Conservation (phyloP, 2,329 filamentous ascomycete genomes). For the Gliomastix tumulicola region DNA sequence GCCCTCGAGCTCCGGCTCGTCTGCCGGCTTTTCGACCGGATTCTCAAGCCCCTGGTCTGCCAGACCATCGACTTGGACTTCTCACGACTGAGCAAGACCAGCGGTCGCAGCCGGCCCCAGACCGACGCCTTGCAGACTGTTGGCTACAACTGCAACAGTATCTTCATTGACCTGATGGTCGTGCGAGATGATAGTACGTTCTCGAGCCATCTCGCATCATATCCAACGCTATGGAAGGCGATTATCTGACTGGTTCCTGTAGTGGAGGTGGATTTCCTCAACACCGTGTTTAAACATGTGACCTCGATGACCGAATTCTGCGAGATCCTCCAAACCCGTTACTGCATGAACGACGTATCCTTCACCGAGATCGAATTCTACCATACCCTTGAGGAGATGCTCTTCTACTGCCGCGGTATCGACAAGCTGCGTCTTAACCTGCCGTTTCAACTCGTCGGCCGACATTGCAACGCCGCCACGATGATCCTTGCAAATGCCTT, state of each 20-base stretch:
- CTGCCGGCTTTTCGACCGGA: conserved; percentile 38
- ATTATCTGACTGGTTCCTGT: too few species aligned
- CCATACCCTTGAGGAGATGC: conserved; percentile 28
- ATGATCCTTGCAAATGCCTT: conserved; percentile 46
- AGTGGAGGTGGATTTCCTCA: conserved; percentile 43
- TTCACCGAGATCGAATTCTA: conserved; percentile 44
- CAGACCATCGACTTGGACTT: conserved; percentile 43
- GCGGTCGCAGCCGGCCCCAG: conserved; percentile 21
- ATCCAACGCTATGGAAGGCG: background rate
- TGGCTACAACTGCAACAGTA: conserved; percentile 37
- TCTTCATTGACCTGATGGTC: conserved; percentile 46
- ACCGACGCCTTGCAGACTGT: conserved; percentile 35
- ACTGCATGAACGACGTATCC: conserved; percentile 39
- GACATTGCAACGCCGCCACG: conserved; percentile 36
- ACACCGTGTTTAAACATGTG: conserved; percentile 35
- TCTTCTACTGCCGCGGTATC: conserved; percentile 36
- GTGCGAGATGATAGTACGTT: conserved; percentile 41
- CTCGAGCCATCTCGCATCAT: too few species aligned
- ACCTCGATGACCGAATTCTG: conserved; percentile 38
- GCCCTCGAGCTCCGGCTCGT: conserved; percentile 39
- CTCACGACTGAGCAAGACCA: conserved; percentile 34
- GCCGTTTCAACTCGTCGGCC: conserved; percentile 42
- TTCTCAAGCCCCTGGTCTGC: conserved; percentile 36
- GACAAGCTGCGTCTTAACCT: conserved; percentile 41
- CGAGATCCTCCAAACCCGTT: conserved; percentile 31